phyloP scores from a whole-genome alignment of 306 rosid genomes.

The Styphnolobium japonicum region DNA sequence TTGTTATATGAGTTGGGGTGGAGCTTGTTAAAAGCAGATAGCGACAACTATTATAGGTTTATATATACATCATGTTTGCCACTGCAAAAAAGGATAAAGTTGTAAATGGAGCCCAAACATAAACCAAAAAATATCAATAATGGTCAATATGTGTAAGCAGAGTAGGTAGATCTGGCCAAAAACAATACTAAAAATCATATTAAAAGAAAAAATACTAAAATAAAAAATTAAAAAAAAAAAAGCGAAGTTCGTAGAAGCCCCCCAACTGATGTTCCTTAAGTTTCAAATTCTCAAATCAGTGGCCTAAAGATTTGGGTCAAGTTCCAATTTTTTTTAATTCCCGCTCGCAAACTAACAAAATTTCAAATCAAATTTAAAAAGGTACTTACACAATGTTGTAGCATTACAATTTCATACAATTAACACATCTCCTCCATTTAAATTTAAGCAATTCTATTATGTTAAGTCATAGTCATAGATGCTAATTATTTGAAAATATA shows the following conservation, averaged over 20 bases:
- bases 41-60: constrained; percentile 18
- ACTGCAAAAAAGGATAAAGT: background rate
- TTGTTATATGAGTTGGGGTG: constrained; percentile 20
- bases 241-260: background rate
- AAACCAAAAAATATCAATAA: background rate
- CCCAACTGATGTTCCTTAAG: background rate
- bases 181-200: background rate
- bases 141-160: background rate
- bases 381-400: background rate
- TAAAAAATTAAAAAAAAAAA: background rate
- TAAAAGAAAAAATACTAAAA: background rate
- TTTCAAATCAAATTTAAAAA: background rate
- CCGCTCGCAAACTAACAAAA: background rate
- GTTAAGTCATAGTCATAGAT: background rate
- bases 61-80: constrained; percentile 22
- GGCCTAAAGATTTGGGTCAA: background rate
- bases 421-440: background rate
- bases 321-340: background rate
- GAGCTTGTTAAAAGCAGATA: constrained; percentile 19
- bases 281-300: background rate
- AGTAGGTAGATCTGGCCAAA: background rate
- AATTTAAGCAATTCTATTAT: background rate
- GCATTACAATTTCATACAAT: background rate
- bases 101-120: background rate
- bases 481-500: background rate